Evolutionary conservation across 139 green algal species (phyloP), one percentile per base, ranked within the genome.

Genomic region (Picochlorum sp.): DNA sequence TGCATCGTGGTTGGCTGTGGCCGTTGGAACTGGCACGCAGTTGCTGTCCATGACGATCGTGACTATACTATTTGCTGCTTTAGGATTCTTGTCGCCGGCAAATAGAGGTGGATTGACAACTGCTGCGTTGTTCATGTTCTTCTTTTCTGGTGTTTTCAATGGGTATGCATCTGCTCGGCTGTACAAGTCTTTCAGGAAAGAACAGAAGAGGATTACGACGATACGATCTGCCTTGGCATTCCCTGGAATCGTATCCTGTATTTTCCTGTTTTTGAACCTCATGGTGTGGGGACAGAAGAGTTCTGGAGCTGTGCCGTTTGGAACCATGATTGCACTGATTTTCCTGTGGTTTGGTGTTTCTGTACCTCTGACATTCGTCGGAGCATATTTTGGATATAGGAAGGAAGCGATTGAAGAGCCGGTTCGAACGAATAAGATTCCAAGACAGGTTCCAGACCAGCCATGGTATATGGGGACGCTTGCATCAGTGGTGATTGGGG

Each of bases 351-450:
- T 97, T 66, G 91, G 92, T 56, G 92, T 99, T 66, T 96, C 87
- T 11, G 84, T 96, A 50, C 94, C 94, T 8, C 83, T 99, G 4
- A 88, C 94, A 32, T 98, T 97, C 59, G 70, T 97, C 2, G 94
- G 94, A 28, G 87, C 79, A 46, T 97, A 97, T 74, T 94, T 96
- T 59, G 94, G 92, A 34, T 97, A 95, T 87, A 94, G 93, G 77
- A 88, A 85, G 74, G 71, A 88, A 4, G 78, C 86, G 0, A 65
- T 76, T 14, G 87, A 97, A 65, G 83, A 92, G 61, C 94, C 94
- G 4, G 92, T 98, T 37, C 82, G 93, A 49, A 98, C 93, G 32
- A 99, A 98, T 84, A 97, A 97, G 76, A 99, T 99, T 66, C 94
- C 94, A 0, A 78, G 94, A 50, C 94, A 98, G 82, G 88, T 99